Percentiles rank a stretch among this genome's conserved stretches.
Conservation (phyloP, 495 filamentous ascomycete genomes). For the Hypoxylon perforatum region DNA sequence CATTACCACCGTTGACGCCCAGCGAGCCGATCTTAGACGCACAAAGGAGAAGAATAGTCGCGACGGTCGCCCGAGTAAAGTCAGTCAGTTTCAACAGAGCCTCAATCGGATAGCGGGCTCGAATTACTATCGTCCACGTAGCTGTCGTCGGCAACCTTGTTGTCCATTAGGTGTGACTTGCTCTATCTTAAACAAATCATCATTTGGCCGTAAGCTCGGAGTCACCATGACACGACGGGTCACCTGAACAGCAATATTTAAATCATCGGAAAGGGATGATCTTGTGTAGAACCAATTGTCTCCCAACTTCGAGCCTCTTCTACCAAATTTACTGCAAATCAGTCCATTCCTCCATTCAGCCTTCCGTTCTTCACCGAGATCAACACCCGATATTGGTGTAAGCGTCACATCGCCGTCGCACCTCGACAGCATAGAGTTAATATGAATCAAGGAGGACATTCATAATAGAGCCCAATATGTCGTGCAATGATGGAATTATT, state of each 20-base stretch:
- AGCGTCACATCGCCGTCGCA: slow-evolving; percentile 25
- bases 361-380: slow-evolving; percentile 22
- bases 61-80: slow-evolving; percentile 1
- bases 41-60: background rate
- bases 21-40: background rate
- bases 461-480: background rate
- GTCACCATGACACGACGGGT: too few relatives aligned
- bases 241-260: too few relatives aligned
- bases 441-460: slow-evolving; percentile 1
- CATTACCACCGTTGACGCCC: background rate
- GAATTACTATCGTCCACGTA: slow-evolving; percentile 19
- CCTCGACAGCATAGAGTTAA: slow-evolving; percentile 9
- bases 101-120: slow-evolving; percentile 5
- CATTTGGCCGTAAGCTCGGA: too few relatives aligned
- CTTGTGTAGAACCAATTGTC: slow-evolving; percentile 18
- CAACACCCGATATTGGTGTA: slow-evolving; percentile 7
- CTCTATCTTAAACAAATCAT: slow-evolving; percentile 12
- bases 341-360: background rate
- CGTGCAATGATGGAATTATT: background rate
- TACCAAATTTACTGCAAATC: background rate
- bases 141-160: slow-evolving; percentile 27
- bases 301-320: background rate
- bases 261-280: background rate
- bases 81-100: background rate
- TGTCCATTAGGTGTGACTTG: slow-evolving; percentile 8